These are phyloP conservation scores for Botryotinia narcissicola DNA, from an alignment of 2,329 filamentous ascomycete genomes.

Conservation along the genomic window DNA sequence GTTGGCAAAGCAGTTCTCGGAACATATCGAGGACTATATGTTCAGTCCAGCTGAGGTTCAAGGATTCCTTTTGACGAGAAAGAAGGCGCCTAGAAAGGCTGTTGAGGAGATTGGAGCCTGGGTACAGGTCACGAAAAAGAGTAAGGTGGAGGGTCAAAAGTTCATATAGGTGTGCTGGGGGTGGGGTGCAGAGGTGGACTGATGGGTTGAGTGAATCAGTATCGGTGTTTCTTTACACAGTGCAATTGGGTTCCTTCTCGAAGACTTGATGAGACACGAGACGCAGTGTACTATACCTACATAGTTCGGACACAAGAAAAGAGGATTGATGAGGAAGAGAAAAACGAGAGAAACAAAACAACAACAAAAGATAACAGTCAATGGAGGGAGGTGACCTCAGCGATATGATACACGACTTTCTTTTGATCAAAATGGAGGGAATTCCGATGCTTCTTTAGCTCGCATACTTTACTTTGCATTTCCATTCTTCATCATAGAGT, in stretches of 20 bases:
- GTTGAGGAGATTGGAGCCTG: slow-evolving; percentile 52
- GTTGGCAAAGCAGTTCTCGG: slow-evolving; percentile 46
- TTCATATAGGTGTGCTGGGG: neutral
- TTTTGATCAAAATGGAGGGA: neutral
- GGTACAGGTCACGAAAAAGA: slow-evolving; percentile 49
- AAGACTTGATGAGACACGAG: neutral
- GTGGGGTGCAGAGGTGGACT: too few species aligned
- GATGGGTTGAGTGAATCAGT: too few species aligned
- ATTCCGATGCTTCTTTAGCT: neutral
- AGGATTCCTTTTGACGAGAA: slow-evolving; percentile 61
- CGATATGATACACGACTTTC: neutral
- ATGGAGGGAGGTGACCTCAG: neutral
- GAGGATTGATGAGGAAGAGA: neutral
- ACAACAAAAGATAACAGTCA: neutral
- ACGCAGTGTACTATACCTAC: neutral
- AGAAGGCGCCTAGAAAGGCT: slow-evolving; percentile 56
- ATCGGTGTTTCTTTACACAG: neutral
- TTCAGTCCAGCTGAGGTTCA: slow-evolving; percentile 64
- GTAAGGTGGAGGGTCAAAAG: slow-evolving; percentile 18
- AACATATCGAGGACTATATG: slow-evolving; percentile 50
- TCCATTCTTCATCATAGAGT: neutral
- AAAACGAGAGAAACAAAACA: neutral
- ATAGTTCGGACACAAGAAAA: neutral
- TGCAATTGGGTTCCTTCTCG: neutral
- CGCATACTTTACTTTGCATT: neutral